These are phyloP conservation scores for Yamadazyma scolyti DNA, from an alignment of 805 yeast genomes.

Conservation along the genomic window DNA sequence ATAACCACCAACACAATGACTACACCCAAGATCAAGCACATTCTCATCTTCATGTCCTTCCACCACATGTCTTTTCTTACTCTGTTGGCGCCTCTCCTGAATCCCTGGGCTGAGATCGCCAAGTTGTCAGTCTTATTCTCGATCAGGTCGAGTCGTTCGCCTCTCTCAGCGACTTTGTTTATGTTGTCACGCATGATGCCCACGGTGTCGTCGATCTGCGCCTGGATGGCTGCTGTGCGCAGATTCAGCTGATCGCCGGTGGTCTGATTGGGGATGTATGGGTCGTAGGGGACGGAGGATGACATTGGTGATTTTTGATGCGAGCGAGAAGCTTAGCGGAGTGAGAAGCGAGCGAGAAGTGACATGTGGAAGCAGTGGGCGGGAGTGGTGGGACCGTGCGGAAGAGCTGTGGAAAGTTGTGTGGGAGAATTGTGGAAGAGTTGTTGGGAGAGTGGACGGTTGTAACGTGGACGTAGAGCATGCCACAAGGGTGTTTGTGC, in stretches of 20 bases:
- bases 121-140: conserved; percentile 92
- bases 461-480: too few relatives aligned
- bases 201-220: conserved; percentile 92
- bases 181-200: conserved; percentile 97
- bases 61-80: conserved; percentile 99
- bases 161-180: conserved; percentile 91
- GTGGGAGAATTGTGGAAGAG: too few relatives aligned
- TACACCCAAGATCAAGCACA: conserved; percentile 78
- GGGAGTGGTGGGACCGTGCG: too few relatives aligned
- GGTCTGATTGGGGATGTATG: conserved; percentile 67
- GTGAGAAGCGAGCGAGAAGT: neutral
- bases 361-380: too few relatives aligned
- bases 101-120: conserved; percentile 89
- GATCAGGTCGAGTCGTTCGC: conserved; percentile 87
- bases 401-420: conserved; percentile 1
- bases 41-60: conserved; percentile 94
- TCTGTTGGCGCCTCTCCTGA: conserved; percentile 94
- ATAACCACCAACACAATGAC: conserved; percentile 79
- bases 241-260: conserved; percentile 50
- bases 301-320: conserved; percentile 44
- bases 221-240: conserved; percentile 79
- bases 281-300: conserved; percentile 80
- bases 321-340: neutral
- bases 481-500: too few relatives aligned
- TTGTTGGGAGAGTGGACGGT: too few relatives aligned